Evolutionary conservation across 2,329 filamentous ascomycete genomes (phyloP).

Genomic region (Penicillium paneum): DNA sequence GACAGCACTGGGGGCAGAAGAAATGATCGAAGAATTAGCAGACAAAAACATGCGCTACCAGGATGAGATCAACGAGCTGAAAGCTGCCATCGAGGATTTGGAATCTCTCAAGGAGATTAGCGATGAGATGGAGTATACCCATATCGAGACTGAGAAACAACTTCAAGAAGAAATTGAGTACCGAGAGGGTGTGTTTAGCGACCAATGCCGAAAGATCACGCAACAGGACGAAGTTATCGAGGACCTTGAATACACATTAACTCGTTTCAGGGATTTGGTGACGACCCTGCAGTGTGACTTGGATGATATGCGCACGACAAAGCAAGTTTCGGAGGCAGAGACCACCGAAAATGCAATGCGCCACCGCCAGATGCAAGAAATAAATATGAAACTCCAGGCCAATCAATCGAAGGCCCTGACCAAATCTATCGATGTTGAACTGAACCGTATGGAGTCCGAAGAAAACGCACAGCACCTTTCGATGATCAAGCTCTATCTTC

Average conservation of each 20-base stretch:
- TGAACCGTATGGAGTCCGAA: constrained; percentile 80
- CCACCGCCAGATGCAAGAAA: constrained; percentile 91
- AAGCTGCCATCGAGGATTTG: constrained; percentile 77
- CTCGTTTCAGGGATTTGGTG: constrained; percentile 84
- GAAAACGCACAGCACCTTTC: constrained; percentile 84
- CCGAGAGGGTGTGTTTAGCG: constrained; percentile 77
- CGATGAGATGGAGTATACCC: constrained; percentile 90
- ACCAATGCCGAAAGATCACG: constrained; percentile 68
- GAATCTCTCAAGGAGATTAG: constrained; percentile 88
- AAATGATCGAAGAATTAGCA: constrained; percentile 89
- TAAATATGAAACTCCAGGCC: constrained; percentile 89
- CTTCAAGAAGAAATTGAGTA: constrained; percentile 91
- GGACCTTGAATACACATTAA: constrained; percentile 86
- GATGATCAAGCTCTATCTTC: constrained; percentile 85
- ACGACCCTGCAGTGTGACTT: constrained; percentile 79
- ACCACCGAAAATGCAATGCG: constrained; percentile 84
- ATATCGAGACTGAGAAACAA: constrained; percentile 89
- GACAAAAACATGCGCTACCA: constrained; percentile 81
- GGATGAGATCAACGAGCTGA: constrained; percentile 79
- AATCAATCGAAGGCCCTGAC: constrained; percentile 88
- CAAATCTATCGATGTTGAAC: constrained; percentile 89
- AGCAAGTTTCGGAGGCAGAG: constrained; percentile 88
- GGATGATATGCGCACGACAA: constrained; percentile 87
- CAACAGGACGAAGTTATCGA: constrained; percentile 78
- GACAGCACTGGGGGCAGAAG: constrained; percentile 79